Evolutionary conservation across 768 basidiomycete species (phyloP).

Genomic region (Tulasnella sp.): DNA sequence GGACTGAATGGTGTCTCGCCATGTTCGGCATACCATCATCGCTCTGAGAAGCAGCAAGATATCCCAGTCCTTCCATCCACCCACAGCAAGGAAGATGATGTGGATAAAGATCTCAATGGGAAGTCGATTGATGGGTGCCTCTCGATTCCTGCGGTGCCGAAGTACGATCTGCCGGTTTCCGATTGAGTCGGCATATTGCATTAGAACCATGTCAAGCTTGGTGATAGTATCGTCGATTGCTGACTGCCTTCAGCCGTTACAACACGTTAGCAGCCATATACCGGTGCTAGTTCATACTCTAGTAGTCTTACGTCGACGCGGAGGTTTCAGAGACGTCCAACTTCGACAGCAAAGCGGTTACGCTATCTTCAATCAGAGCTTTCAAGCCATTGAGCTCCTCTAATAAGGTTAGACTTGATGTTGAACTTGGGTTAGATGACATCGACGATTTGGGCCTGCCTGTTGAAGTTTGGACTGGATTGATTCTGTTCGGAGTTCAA

Average conservation of each 20-base stretch:
- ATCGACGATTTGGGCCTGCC: not conserved
- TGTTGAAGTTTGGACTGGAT: not conserved
- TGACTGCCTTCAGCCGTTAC: not conserved
- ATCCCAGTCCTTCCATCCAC: not conserved
- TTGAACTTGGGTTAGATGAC: not conserved
- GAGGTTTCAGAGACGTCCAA: not conserved
- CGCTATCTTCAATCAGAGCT: not conserved
- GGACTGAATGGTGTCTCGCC: not conserved
- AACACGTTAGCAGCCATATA: not conserved
- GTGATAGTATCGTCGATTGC: not conserved
- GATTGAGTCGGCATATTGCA: not conserved
- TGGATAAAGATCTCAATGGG: not conserved
- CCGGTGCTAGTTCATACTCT: not conserved
- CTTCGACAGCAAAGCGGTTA: not conserved
- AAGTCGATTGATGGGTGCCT: not conserved
- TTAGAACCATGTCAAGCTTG: not conserved
- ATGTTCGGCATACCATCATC: not conserved
- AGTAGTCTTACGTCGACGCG: not conserved
- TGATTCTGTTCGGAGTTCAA: slow-evolving; percentile 5
- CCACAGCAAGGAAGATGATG: not conserved
- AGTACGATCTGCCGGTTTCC: not conserved
- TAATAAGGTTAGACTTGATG: not conserved
- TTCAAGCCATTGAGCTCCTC: not conserved
- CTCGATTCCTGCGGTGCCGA: not conserved
- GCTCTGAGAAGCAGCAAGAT: not conserved